Conservation (phyloP, 2,329 filamentous ascomycete species). For the Xylariaceae sp. region DNA sequence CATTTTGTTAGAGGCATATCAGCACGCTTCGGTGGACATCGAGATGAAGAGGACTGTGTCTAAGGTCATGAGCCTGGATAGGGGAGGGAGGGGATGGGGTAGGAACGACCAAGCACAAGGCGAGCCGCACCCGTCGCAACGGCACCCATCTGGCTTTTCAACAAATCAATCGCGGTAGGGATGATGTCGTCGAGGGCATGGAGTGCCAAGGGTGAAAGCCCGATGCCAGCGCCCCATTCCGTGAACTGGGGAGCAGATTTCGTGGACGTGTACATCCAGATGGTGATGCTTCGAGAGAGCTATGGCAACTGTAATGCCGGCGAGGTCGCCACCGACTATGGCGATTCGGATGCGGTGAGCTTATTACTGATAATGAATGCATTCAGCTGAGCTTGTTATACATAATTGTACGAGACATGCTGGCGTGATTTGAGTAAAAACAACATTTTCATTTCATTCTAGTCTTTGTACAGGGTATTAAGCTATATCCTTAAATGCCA, state of each 20-base stretch:
- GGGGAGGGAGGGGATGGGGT: no score
- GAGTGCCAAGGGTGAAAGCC: conserved; percentile 1
- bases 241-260: conserved; percentile 3
- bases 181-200: conserved; percentile 5
- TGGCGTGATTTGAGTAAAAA: no score
- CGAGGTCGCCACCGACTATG: conserved; percentile 2
- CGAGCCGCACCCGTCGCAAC: conserved; percentile 2
- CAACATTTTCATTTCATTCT: no score
- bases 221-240: conserved; percentile 4
- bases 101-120: conserved; percentile 2
- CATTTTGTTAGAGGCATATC: not conserved
- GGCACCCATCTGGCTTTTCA: conserved; percentile 2
- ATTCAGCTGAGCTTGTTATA: no score
- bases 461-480: no score
- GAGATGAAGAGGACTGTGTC: not conserved
- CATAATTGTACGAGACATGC: no score
- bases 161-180: conserved; percentile 1
- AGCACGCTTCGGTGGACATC: not conserved
- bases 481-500: no score
- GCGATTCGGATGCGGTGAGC: conserved; percentile 2
- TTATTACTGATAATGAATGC: no score
- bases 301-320: conserved; percentile 1
- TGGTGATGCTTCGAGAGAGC: conserved; percentile 2
- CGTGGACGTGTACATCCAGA: conserved; percentile 5
- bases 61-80: not conserved